Base-by-base conservation (phyloP, 2,329 filamentous ascomycete species). In the Aspergillus puulaauensis region DNA sequence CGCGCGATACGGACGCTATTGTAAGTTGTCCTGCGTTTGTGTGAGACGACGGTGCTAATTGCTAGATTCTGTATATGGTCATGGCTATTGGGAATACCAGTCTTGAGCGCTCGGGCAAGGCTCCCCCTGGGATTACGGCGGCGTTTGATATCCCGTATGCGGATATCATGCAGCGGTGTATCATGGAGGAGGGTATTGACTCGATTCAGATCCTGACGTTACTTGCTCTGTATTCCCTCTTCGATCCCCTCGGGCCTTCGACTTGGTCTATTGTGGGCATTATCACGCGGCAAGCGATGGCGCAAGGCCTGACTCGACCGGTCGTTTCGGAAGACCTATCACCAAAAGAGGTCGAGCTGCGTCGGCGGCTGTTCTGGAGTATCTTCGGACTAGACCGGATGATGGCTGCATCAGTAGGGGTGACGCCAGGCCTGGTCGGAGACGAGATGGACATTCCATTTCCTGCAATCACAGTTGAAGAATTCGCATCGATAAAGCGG, bases 211-310 rank as follows among this genome's bases (percentile, higher is more conserved):
- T 47, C 8, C 45, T 47, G 8, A n/a, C 33, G 3, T 14, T 47
- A 2, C 19, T 47, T 33, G 45, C 45, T 4, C 11, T 47, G 27
- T 47, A 47, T 11, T 33, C 45, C 7, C 45, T 47, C 3, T 47
- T 47, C 6, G 45, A 47, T n/a, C 24, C 45, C 3, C 3, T 19
- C 3, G 54, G 47, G 0, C 40, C 54, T 6, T 27, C n/a, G 14
- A 49, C 54, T 21, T 56, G 54, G 54, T 51, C 47, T 7, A 52
- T 46, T 17, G 54, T 47, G 3, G 54, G 54, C 2, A 46, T 56
- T 19, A 35, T 56, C 12, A 56, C 54, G 11, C 24, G 54, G 15
- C 54, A 56, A 24, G 54, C 54, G 8, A 43, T 52, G 39, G 40
- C 54, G 6, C 54, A 56, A 24, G 54, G 54, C 11, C 40, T 56